A percentile compares a stretch with the other conserved stretches of the same genome.
Evolutionary conservation across 176 grass and related monocot species (phyloP).

Genomic region (Ananas comosus): DNA sequence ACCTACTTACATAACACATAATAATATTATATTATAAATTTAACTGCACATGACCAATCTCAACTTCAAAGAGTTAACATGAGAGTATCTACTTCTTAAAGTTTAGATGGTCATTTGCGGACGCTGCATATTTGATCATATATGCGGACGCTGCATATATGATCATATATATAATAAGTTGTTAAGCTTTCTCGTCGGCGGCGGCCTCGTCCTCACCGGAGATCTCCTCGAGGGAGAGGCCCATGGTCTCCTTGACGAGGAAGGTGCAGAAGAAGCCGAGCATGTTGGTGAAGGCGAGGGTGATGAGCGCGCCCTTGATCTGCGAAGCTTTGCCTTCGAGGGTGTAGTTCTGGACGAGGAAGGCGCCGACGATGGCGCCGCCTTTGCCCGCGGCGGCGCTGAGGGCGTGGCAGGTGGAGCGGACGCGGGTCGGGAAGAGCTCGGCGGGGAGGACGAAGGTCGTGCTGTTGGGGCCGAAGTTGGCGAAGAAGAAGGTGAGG

Average conservation of each 20-base stretch:
- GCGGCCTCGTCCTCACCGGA: conserved; percentile 27
- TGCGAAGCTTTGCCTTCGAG: background rate
- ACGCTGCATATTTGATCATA: background rate
- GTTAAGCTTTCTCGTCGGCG: background rate
- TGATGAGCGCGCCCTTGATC: conserved; percentile 12
- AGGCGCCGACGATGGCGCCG: conserved; percentile 24
- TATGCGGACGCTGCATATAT: too few species aligned
- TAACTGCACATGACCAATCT: too few species aligned
- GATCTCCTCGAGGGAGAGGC: conserved; percentile 33
- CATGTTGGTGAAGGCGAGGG: conserved; percentile 21
- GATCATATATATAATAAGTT: background rate
- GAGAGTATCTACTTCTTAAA: too few species aligned
- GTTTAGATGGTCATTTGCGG: too few species aligned
- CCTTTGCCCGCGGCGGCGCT: conserved; percentile 24
- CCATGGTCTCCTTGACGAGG: conserved; percentile 24
- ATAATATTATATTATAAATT: too few species aligned
- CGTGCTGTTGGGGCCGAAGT: conserved; percentile 46
- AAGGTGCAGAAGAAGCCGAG: conserved; percentile 32
- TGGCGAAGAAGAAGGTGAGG: conserved; percentile 46
- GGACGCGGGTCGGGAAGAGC: conserved; percentile 34
- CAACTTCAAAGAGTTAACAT: too few species aligned
- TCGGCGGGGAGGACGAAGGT: conserved; percentile 44
- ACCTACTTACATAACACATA: too few species aligned
- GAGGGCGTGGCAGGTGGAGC: conserved; percentile 37
- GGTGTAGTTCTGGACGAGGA: conserved; percentile 11